These are phyloP conservation scores for Sugiyamaella paludigena DNA, from an alignment of 1,139 yeast genomes.

Conservation along the genomic window DNA sequence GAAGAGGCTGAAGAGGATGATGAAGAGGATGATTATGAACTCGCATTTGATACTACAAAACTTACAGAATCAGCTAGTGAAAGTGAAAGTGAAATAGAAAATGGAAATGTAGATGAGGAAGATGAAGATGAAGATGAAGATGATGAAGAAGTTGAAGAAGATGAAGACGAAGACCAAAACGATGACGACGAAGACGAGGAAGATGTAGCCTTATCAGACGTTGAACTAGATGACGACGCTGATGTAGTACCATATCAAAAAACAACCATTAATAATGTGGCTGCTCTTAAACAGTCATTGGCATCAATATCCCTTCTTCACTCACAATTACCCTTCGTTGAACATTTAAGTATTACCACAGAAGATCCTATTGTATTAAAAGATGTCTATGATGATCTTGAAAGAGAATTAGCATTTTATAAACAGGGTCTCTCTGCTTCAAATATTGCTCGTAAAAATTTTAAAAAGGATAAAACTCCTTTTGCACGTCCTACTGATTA, in stretches of 20 bases:
- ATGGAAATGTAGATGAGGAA: constrained; percentile 27
- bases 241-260: constrained; percentile 89
- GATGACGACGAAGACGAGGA: constrained; percentile 53
- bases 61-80: constrained; percentile 25
- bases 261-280: constrained; percentile 54
- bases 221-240: constrained; percentile 79
- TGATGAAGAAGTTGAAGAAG: constrained; percentile 30
- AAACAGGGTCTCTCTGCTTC: constrained; percentile 92
- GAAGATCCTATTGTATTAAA: constrained; percentile 62
- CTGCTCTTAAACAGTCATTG: constrained; percentile 39
- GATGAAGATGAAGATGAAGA: constrained; percentile 27
- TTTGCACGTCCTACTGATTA: constrained; percentile 92
- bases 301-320: constrained; percentile 37
- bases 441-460: constrained; percentile 62
- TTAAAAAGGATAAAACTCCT: constrained; percentile 69
- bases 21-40: constrained; percentile 33
- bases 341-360: constrained; percentile 74
- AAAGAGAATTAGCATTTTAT: constrained; percentile 79
- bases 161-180: constrained; percentile 34
- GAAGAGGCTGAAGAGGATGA: constrained; percentile 20
- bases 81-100: constrained; percentile 28
- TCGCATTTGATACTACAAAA: constrained; percentile 30
- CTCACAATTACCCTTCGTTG: constrained; percentile 64
- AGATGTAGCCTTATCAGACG: constrained; percentile 54
- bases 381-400: constrained; percentile 93